A percentile compares a stretch with the other conserved stretches of the same genome.
phyloP scores from a whole-genome alignment of 306 rosid genomes.

The Urtica urens region DNA sequence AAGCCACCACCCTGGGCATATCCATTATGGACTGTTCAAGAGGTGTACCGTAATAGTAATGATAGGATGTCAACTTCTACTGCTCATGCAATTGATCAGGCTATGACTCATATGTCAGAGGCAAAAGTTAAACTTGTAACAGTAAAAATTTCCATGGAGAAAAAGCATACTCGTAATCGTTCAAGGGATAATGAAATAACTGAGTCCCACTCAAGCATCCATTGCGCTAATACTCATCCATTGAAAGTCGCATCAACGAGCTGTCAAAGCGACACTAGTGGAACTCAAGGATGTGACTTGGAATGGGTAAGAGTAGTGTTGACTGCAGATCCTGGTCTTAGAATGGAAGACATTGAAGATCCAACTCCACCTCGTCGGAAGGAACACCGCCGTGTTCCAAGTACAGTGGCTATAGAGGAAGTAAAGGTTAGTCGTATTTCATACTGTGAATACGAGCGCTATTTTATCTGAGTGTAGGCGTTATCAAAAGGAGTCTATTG shows the following conservation, averaged over 20 bases:
- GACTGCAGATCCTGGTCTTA: constrained; percentile 70
- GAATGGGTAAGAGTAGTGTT: constrained; percentile 81
- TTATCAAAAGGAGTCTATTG: constrained; percentile 4
- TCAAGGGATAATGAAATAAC: constrained; percentile 27
- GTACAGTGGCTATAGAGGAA: constrained; percentile 95
- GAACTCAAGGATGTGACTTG: constrained; percentile 34
- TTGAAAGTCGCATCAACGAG: constrained; percentile 10
- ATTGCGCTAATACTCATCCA: constrained; percentile 5
- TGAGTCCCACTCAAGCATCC: constrained; percentile 12
- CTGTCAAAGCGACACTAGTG: constrained; percentile 19
- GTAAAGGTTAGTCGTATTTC: constrained; percentile 59
- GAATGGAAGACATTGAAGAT: constrained; percentile 84
- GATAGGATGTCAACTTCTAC: constrained; percentile 97
- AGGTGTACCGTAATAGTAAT: constrained; percentile 89
- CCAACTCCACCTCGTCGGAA: constrained; percentile 59
- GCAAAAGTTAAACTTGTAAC: constrained; percentile 55
- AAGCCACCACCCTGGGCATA: constrained; percentile 99
- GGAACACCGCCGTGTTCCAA: constrained; percentile 99
- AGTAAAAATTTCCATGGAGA: constrained; percentile 48
- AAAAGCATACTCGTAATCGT: constrained; percentile 27
- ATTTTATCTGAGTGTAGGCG: constrained; percentile 7
- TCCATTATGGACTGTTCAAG: constrained; percentile 93
- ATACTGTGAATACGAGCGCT: constrained; percentile 8
- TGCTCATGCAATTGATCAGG: constrained; percentile 96
- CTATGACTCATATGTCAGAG: constrained; percentile 77